Evolutionary conservation across 768 basidiomycete genomes (phyloP), one percentile per base, ranked within the genome.

Genomic region (Solioccasus polychromus): DNA sequence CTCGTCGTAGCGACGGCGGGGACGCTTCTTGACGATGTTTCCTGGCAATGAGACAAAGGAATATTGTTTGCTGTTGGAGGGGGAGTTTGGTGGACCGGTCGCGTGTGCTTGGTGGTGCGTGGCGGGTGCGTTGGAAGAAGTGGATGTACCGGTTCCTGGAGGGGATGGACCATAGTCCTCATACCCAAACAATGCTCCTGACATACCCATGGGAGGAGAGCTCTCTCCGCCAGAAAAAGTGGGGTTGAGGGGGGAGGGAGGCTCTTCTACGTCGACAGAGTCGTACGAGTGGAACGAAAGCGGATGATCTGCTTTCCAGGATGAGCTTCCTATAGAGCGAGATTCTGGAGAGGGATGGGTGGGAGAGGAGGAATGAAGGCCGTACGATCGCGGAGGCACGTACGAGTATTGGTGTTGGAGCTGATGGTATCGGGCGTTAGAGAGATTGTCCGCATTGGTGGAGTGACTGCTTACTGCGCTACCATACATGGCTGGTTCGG

Each of bases 1-100:
- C 76, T 97, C 94, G 64, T 97, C 94, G 66, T 89, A 90, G 35
- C 88, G 77, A 54, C 88, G 74, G 10, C 88, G 76, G n/a, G 88
- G 88, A 37, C 88, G 81, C 68, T 91, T 91, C 65, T 82, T 86
- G 47, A 91, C 79, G 14, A 83, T 73, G 57, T 89, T 89, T 18
- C 88, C 88, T 9, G 88, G 86, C 9, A 91, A 69, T 11, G 87
- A 76, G 32, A 91, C 86, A 52, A 91, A 91, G 1, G 87, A 83
- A 61, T 90, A 91, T 19, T 85, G 88, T 66, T 86, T 90, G 55
- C 71, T 73, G 58, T 75, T 76, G 32, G 70, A 58, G 41, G 62
- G 60, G 23, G 73, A 66, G 43, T 63, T 63, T 35, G 66, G 43
- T 17, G 47, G 48, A 18, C 46, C 45, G 7, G 53, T 15, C 24